These are phyloP conservation scores for Oenanthe sinensis DNA, from an alignment of 129 eudicot species.

Conservation along the genomic window DNA sequence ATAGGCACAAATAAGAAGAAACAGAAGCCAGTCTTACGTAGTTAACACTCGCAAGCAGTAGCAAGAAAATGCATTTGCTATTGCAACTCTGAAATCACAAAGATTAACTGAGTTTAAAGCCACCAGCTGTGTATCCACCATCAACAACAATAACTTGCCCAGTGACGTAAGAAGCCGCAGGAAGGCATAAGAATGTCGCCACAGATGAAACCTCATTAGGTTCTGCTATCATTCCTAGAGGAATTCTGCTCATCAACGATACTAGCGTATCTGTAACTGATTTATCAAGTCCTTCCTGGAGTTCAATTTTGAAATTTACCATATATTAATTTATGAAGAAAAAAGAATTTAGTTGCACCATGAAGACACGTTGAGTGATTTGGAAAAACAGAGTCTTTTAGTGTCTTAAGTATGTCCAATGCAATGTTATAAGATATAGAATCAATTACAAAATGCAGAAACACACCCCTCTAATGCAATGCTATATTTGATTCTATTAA, in stretches of 20 bases:
- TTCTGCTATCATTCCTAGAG: slow-evolving; percentile 11
- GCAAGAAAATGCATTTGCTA: neutral
- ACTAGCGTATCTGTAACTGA: neutral
- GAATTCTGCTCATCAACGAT: neutral
- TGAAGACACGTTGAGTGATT: neutral
- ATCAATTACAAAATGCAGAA: too few relatives aligned
- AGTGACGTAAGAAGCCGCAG: slow-evolving; percentile 17
- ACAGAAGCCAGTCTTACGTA: neutral
- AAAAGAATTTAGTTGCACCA: neutral
- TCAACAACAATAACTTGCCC: slow-evolving; percentile 17
- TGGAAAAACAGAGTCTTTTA: neutral
- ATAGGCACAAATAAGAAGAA: neutral
- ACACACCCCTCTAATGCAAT: too few relatives aligned
- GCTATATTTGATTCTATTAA: too few relatives aligned
- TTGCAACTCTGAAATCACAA: neutral
- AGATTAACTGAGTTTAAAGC: slow-evolving; percentile 7
- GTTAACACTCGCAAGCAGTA: neutral
- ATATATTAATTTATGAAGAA: neutral
- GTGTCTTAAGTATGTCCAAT: neutral
- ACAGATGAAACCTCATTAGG: slow-evolving; percentile 18
- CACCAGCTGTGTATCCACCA: slow-evolving; percentile 21
- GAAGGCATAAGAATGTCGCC: slow-evolving; percentile 20
- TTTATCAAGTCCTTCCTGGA: slow-evolving; percentile 9
- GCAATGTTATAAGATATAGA: too few relatives aligned
- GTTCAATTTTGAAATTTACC: neutral